Percentiles rank a stretch among this genome's conserved stretches.
Conservation (phyloP, 1,139 yeast genomes). For the Debaryomyces subglobosus region DNA sequence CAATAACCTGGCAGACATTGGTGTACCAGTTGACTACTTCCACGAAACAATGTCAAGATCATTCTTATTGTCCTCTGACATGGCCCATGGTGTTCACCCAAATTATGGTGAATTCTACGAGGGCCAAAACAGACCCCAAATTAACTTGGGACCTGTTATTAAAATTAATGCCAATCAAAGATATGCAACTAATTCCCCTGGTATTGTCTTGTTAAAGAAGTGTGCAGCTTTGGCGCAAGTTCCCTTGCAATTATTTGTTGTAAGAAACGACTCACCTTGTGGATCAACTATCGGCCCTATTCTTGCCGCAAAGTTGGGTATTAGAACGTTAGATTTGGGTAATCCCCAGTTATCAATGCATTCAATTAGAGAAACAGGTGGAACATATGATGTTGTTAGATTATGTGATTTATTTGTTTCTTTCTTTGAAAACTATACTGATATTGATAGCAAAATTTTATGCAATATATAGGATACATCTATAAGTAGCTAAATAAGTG, state of each 20-base stretch:
- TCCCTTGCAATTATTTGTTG: conserved; percentile 83
- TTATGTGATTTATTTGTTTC: conserved; percentile 64
- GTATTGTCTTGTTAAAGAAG: conserved; percentile 75
- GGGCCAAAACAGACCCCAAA: conserved; percentile 70
- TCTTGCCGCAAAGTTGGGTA: conserved; percentile 83
- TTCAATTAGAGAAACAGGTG: conserved; percentile 92
- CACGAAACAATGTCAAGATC: conserved; percentile 78
- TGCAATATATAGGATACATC: conserved; percentile 22
- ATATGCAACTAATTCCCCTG: conserved; percentile 91
- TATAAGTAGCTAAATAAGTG: conserved; percentile 12
- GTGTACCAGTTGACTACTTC: conserved; percentile 29
- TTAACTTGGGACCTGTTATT: conserved; percentile 90
- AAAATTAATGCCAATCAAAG: conserved; percentile 95
- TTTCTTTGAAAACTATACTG: conserved; percentile 51
- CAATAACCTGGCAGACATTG: conserved; percentile 11
- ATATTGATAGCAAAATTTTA: conserved; percentile 31
- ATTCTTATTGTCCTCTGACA: conserved; percentile 88
- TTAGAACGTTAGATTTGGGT: conserved; percentile 89
- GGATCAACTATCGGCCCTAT: conserved; percentile 98
- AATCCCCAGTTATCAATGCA: conserved; percentile 97
- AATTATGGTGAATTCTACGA: conserved; percentile 82
- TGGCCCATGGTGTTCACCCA: conserved; percentile 97
- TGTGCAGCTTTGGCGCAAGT: conserved; percentile 67
- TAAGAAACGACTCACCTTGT: conserved; percentile 89
- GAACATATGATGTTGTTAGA: conserved; percentile 69